Base-by-base conservation (phyloP, 1,139 yeast genomes). In the Yamadazyma siamensis region DNA sequence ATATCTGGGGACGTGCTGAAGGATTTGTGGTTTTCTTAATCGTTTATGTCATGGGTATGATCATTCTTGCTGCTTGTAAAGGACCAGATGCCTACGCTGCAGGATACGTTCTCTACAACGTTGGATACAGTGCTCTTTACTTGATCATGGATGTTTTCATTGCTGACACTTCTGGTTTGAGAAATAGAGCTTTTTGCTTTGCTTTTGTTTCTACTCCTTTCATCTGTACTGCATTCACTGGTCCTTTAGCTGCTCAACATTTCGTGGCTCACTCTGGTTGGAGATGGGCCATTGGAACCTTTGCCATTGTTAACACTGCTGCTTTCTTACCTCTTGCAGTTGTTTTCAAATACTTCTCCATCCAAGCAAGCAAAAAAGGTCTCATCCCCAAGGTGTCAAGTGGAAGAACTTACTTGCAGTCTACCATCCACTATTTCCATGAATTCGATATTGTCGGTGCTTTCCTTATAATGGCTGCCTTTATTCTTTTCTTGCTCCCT, bases 1-100 rank as follows among this genome's bases (percentile, higher is more conserved):
- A 61, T 34, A 48, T 61, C 9, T 50, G 63, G 33, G 70, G 71
- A 15, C 54, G 69, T 28, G 57, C 58, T 31, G 68, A 61, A 38
- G 66, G 34, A n/a, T 27, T 26, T 26, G 13, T 27, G 5, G 21
- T 27, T n/a, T 27, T 31, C 15, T 13, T 23, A 15, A 18, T 9
- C 4, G 19, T 31, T n/a, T 31, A 31, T 19, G 4, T 31, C 7
- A 9, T 31, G 19, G 34, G 34, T 27, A 23, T 31, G 8, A 27
- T 31, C 4, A 19, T 31, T 14, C 23, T 31, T 24, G 34, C 34
- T 16, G 15, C 28, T 9, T 19, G 34, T 27, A 21, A 27, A 10
- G 34, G 34, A 13, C 34, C 34, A 21, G 16, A 19, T 16, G 7
- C 20, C 16, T 31, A 31, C 24, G 34, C 34, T 23, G 34, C 34